phyloP scores from a whole-genome alignment of 73 alveolate species.

The Tetrahymena borealis region DNA sequence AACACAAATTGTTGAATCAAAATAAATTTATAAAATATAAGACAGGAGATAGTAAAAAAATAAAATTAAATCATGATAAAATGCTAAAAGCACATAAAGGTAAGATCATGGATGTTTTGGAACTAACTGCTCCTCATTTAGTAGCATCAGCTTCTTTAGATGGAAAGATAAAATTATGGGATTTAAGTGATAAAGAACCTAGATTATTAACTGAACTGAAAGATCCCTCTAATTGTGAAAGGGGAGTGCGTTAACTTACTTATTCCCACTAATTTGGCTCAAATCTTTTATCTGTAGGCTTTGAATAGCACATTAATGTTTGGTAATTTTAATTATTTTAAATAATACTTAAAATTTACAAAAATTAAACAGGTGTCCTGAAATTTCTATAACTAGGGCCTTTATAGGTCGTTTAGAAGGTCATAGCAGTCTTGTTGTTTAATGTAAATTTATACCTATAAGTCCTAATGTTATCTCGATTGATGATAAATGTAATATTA shows the following conservation, averaged over 20 bases:
- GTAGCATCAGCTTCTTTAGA: slow-evolving; percentile 89
- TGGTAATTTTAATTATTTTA: neutral
- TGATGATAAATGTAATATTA: slow-evolving; percentile 84
- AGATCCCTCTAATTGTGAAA: slow-evolving; percentile 50
- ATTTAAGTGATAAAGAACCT: slow-evolving; percentile 68
- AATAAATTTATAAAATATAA: slow-evolving; percentile 36
- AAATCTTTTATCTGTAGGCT: slow-evolving; percentile 75
- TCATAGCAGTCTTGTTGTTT: slow-evolving; percentile 82
- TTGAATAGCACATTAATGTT: slow-evolving; percentile 79
- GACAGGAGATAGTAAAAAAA: slow-evolving; percentile 52
- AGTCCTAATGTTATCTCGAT: slow-evolving; percentile 83
- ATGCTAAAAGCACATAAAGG: slow-evolving; percentile 71
- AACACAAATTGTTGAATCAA: neutral
- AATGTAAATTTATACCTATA: slow-evolving; percentile 70
- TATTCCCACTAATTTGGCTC: slow-evolving; percentile 76
- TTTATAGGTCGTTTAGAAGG: slow-evolving; percentile 88
- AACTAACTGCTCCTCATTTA: slow-evolving; percentile 69
- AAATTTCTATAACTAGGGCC: slow-evolving; percentile 78
- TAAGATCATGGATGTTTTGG: slow-evolving; percentile 80
- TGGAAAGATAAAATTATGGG: slow-evolving; percentile 72
- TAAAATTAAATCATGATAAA: slow-evolving; percentile 24
- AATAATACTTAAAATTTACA: neutral
- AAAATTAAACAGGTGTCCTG: slow-evolving; percentile 68
- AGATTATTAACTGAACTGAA: slow-evolving; percentile 56
- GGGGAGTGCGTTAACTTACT: slow-evolving; percentile 63